Evolutionary conservation across 345 rosid species (phyloP), one percentile per base, ranked within the genome.

Genomic region (Kandelia obovata): DNA sequence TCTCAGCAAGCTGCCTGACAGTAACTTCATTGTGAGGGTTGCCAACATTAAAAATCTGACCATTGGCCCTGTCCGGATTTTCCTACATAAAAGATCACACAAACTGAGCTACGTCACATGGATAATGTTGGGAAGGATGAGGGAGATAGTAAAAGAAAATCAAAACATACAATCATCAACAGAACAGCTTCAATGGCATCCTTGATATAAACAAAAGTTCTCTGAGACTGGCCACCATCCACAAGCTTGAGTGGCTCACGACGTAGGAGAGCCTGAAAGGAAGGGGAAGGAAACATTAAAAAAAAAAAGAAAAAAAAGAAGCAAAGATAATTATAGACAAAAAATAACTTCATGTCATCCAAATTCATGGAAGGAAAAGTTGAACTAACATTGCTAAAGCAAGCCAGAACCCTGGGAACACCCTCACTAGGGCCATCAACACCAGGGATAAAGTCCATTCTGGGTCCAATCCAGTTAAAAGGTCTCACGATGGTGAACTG

Each of bases 401-500:
- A 95, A 19, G 99, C 99, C 55, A 92, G 82, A 71, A 95, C 99
- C 77, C 99, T 86, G 23, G 99, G 99, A 61, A 95, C 99, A 69
- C 99, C 99, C 85, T 95, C 99, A 47, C 96, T 92, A 47, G 99
- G 99, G 65, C 99, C 99, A 78, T 95, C 99, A 79, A 95, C 83
- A 53, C 99, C 99, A 16, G 96, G 98, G 68, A 92, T 95, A 80
- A 95, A 95, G 80, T 95, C 99, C 99, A 95, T 95, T 83, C 99
- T 86, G 31, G 99, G 97, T 77, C 99, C 99, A 86, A 95, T 95
- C 99, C 99, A 95, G 87, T 95, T 95, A 65, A 95, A 95, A 30
- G 99, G 99, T 70, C 99, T 90, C 74, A 95, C 98, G 70, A 95
- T 92, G 62, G 96, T 95, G 86, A 95, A 95, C 81, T 88, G 82